Base-by-base conservation (phyloP, 2,329 filamentous ascomycete species). In the Pseudonectria foliicola region DNA sequence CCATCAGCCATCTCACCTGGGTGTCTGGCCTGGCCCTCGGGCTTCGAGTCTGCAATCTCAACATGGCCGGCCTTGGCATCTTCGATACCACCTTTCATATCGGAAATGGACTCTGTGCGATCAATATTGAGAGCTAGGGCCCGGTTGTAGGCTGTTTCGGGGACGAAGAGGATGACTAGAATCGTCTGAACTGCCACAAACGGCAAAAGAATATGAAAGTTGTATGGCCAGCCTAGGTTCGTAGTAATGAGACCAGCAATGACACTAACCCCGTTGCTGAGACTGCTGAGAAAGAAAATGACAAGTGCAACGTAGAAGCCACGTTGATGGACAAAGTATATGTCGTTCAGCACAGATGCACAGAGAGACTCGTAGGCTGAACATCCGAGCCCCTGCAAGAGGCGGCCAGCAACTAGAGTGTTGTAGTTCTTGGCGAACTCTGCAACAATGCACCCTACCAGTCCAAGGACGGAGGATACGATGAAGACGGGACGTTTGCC, bases 291-390 rank as follows among this genome's bases (percentile, higher is more conserved):
- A 10, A 40, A 16, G 21, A 40, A 40, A 3, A 37, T 21, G 7
- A 37, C 31, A 10, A 41, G 11, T 6, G 35, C 35, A 6, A 38
- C 32, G 12, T 33, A 35, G 23, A 35, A 23, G 6, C 39, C 39
- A 10, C 39, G 35, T 25, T 42, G 13, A 25, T 42, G 39, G 6
- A 42, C 39, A 27, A 42, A 42, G 27, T 35, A 42, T 3, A 42
- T 21, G 29, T 42, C 39, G n/a, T 18, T 31, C 4, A 42, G 13
- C 11, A 38, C 32, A 13, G 39, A 15, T 4, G 24, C 24, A 3
- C 33, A 27, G n/a, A 42, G 35, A 4, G 39, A 42, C 10, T 42
- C 39, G 26, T 42, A 39, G 2, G 39, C 39, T 5, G 35, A 31
- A 10, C 13, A 25, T 12, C 32, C 33, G 6, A 33, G 7, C 8